Evolutionary conservation across 306 rosid genomes (phyloP).

Genomic region (Prunus armeniaca): DNA sequence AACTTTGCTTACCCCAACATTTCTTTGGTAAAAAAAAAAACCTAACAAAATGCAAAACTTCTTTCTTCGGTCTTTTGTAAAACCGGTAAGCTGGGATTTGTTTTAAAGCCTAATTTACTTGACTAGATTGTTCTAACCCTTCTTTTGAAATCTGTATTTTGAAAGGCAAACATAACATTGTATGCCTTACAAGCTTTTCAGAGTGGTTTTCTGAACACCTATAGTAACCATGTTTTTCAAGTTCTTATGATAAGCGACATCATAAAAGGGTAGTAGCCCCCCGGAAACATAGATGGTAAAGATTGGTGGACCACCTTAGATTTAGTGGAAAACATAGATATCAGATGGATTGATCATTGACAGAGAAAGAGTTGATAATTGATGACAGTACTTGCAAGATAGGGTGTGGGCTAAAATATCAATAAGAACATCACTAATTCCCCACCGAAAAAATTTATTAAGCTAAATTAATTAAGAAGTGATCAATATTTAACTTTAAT

Average conservation of each 20-base stretch:
- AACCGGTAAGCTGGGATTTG: background rate
- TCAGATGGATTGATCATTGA: background rate
- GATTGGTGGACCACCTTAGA: conserved; percentile 15
- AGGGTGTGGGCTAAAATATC: background rate
- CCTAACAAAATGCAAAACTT: background rate
- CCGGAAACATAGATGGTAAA: conserved; percentile 15
- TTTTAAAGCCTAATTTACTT: background rate
- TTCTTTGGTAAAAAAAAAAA: background rate
- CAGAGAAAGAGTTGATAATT: conserved; percentile 19
- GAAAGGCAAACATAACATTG: background rate
- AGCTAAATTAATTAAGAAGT: background rate
- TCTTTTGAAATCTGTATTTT: background rate
- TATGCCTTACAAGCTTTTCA: background rate
- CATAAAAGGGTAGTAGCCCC: background rate
- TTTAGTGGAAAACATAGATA: background rate
- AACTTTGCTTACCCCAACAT: background rate
- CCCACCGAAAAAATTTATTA: background rate
- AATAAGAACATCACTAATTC: background rate
- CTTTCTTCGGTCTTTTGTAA: background rate
- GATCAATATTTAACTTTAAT: background rate
- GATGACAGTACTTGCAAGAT: background rate
- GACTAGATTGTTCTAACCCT: background rate
- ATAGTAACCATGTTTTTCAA: background rate
- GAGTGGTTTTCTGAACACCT: background rate
- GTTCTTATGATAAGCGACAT: background rate